Conservation (phyloP, 164 flowering plant genomes). For the Liquidambar formosana region DNA sequence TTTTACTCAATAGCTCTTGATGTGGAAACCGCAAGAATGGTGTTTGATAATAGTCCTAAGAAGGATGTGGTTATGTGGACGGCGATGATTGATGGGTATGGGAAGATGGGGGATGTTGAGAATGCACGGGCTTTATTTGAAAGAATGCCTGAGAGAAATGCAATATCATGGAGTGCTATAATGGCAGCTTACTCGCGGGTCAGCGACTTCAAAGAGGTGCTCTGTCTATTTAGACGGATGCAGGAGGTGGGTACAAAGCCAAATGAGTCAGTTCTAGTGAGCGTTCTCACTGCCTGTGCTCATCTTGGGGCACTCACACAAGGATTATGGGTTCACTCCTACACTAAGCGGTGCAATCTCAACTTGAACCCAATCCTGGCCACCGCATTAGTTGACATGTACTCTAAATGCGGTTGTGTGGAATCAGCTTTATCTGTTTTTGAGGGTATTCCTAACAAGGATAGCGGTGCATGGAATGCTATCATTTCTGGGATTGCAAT, state of each 20-base stretch:
- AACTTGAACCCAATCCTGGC: conserved; percentile 46
- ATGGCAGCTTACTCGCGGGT: conserved; percentile 56
- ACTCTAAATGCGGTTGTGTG: conserved; percentile 60
- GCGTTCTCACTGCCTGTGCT: conserved; percentile 62
- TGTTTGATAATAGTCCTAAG: conserved; percentile 48
- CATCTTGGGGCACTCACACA: conserved; percentile 66
- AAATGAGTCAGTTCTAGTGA: conserved; percentile 59
- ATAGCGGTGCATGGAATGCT: conserved; percentile 68
- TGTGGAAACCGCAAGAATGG: conserved; percentile 38
- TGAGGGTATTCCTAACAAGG: conserved; percentile 47
- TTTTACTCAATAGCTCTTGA: conserved; percentile 42
- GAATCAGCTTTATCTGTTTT: conserved; percentile 55
- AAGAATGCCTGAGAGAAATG: conserved; percentile 60
- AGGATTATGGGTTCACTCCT: conserved; percentile 66
- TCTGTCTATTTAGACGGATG: conserved; percentile 50
- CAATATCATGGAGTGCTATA: conserved; percentile 63
- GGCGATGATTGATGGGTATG: conserved; percentile 66
- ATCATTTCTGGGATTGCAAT: conserved; percentile 63
- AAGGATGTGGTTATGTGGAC: conserved; percentile 76
- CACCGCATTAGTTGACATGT: conserved; percentile 72
- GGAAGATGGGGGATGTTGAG: conserved; percentile 50
- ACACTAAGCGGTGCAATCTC: conserved; percentile 31
- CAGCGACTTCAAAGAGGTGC: conserved; percentile 52
- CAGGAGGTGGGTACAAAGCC: conserved; percentile 44
- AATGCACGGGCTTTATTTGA: conserved; percentile 53